These are phyloP conservation scores for Beta vulgaris DNA, from an alignment of 148 eudicot genomes.

Conservation along the genomic window DNA sequence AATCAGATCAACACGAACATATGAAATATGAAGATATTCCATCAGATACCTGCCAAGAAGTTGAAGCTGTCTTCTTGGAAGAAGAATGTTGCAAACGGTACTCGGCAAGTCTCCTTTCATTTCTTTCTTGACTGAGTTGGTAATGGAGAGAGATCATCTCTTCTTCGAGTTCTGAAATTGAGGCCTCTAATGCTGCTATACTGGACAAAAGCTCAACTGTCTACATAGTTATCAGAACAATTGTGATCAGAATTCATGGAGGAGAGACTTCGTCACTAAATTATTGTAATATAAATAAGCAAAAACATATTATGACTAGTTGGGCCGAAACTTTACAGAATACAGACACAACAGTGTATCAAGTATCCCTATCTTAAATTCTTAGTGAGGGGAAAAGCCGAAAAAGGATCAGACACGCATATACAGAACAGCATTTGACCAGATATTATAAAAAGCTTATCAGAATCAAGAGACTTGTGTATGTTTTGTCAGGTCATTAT, in stretches of 20 bases:
- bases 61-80: slow-evolving; percentile 27
- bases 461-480: background rate
- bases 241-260: slow-evolving; percentile 12
- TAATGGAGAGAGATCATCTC: slow-evolving; percentile 35
- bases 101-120: slow-evolving; percentile 35
- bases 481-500: background rate
- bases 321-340: too few species aligned
- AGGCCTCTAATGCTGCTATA: slow-evolving; percentile 29
- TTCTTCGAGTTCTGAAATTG: slow-evolving; percentile 33
- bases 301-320: slow-evolving; percentile 7
- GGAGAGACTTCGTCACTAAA: background rate
- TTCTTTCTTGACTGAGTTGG: slow-evolving; percentile 39
- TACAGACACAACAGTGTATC: background rate
- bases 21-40: background rate
- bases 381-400: background rate
- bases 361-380: background rate
- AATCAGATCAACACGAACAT: background rate
- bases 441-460: background rate
- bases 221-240: slow-evolving; percentile 26
- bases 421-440: background rate
- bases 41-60: slow-evolving; percentile 26
- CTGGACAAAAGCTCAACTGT: slow-evolving; percentile 32
- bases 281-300: background rate
- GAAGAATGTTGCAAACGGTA: slow-evolving; percentile 30
- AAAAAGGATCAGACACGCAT: background rate